Evolutionary conservation across 2,329 filamentous ascomycete genomes (phyloP), one percentile per base, ranked within the genome.

Genomic region (Microdochium nivale): DNA sequence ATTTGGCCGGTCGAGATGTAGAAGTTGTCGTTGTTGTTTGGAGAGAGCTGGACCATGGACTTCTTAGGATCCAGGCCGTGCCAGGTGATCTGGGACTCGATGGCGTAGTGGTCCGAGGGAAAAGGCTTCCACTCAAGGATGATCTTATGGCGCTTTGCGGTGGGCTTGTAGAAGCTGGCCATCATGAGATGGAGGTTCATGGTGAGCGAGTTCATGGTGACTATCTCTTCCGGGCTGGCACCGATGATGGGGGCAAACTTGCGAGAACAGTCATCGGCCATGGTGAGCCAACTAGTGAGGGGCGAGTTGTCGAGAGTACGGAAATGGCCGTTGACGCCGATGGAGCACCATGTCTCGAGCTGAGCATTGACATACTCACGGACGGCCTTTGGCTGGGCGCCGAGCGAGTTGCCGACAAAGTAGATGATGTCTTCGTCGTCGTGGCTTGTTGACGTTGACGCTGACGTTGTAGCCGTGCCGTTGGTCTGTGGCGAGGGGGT

Each of bases 111-210:
- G 63, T 96, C 90, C 66, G 87, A 91, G 0, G 90, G 91, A 59
- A 96, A 96, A 0, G 90, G 89, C 63, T 90, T 90, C 68, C 87
- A 88, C 67, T 96, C 90, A n/a, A 92, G 76, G 50, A 95, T 86
- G 56, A 95, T 86, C 71, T 92, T 94, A 70, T 86, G 86, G 37
- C 74, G 67, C 58, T 68, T 68, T 70, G 76, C 62, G 0, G 77
- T 86, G 0, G 89, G 89, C 50, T 72, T 76, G 70, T 92, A 95
- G 70, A 95, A 95, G 68, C 86, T 88, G 8, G 87, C 84, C 84
- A 95, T 83, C 61, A 94, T 73, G 16, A 95, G 68, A 66, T 95
- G 89, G 54, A 95, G 66, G 65, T 95, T 95, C 23, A 78, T 81
- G 2, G 88, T 95, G 61, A 96, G 69, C 0, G 87, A 91, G 65